phyloP scores from a whole-genome alignment of 768 basidiomycete species.

The Naganishia vaughanmartiniae region DNA sequence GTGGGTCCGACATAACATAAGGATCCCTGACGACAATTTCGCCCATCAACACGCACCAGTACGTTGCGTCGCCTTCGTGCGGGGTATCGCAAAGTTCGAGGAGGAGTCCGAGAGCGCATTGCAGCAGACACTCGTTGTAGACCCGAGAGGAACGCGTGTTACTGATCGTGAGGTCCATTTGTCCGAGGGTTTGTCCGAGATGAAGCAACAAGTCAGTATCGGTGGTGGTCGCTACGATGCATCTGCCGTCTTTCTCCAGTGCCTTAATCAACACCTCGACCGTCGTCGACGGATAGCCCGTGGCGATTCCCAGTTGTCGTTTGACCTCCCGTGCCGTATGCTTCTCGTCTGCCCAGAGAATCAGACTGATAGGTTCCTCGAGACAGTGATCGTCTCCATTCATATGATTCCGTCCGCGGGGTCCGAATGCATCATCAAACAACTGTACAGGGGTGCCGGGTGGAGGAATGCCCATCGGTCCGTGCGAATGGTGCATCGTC shows the following conservation, averaged over 20 bases:
- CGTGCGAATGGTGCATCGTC: slow-evolving; percentile 64
- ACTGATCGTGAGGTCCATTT: slow-evolving; percentile 87
- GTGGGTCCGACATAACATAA: neutral
- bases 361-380: slow-evolving; percentile 51
- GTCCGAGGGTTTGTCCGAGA: slow-evolving; percentile 71
- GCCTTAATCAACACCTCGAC: slow-evolving; percentile 41
- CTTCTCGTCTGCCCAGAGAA: slow-evolving; percentile 96
- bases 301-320: slow-evolving; percentile 47
- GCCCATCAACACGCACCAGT: slow-evolving; percentile 39
- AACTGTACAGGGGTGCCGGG: slow-evolving; percentile 69
- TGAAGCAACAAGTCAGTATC: slow-evolving; percentile 63
- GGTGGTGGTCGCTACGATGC: slow-evolving; percentile 72
- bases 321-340: slow-evolving; percentile 86
- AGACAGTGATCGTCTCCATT: neutral
- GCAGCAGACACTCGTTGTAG: slow-evolving; percentile 16
- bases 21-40: slow-evolving; percentile 10
- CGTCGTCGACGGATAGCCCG: slow-evolving; percentile 36
- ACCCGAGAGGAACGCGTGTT: slow-evolving; percentile 11
- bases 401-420: neutral
- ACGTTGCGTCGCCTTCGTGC: slow-evolving; percentile 38
- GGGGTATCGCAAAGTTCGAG: slow-evolving; percentile 31
- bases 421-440: slow-evolving; percentile 50
- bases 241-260: slow-evolving; percentile 60
- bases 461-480: slow-evolving; percentile 20
- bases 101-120: neutral